Conservation (phyloP, 2,329 filamentous ascomycete genomes). For the Fusarium poae region DNA sequence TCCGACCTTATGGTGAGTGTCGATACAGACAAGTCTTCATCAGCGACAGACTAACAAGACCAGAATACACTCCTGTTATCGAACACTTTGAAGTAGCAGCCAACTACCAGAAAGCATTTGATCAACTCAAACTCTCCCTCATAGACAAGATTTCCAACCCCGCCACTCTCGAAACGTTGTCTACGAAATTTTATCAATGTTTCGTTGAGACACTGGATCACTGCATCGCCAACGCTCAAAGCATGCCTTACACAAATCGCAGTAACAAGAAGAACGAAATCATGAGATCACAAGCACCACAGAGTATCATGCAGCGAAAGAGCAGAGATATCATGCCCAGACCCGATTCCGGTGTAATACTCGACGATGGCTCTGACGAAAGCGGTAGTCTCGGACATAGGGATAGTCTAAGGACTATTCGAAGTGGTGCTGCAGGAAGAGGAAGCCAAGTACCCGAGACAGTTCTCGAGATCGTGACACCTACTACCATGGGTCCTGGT, state of each 20-base stretch:
- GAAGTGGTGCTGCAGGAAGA: slow-evolving; percentile 26
- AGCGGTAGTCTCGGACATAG: slow-evolving; percentile 52
- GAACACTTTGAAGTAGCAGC: slow-evolving; percentile 58
- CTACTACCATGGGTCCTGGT: slow-evolving; percentile 23
- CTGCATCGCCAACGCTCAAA: slow-evolving; percentile 54
- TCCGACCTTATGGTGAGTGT: slow-evolving; percentile 51
- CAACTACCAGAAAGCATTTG: slow-evolving; percentile 53
- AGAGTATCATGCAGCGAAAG: slow-evolving; percentile 44
- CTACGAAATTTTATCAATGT: slow-evolving; percentile 57
- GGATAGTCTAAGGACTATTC: slow-evolving; percentile 52
- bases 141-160: slow-evolving; percentile 56
- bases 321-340: slow-evolving; percentile 48
- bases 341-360: slow-evolving; percentile 56
- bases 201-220: slow-evolving; percentile 57
- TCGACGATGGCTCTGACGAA: slow-evolving; percentile 57
- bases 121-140: slow-evolving; percentile 52
- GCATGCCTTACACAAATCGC: slow-evolving; percentile 57
- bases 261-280: slow-evolving; percentile 58
- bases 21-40: no score
- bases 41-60: not conserved
- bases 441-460: slow-evolving; percentile 47
- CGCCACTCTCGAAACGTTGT: slow-evolving; percentile 55
- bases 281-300: slow-evolving; percentile 29
- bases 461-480: slow-evolving; percentile 36
- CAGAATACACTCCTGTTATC: slow-evolving; percentile 58